Base-by-base conservation (phyloP, 768 basidiomycete species). In the Tephrocybe sp. region DNA sequence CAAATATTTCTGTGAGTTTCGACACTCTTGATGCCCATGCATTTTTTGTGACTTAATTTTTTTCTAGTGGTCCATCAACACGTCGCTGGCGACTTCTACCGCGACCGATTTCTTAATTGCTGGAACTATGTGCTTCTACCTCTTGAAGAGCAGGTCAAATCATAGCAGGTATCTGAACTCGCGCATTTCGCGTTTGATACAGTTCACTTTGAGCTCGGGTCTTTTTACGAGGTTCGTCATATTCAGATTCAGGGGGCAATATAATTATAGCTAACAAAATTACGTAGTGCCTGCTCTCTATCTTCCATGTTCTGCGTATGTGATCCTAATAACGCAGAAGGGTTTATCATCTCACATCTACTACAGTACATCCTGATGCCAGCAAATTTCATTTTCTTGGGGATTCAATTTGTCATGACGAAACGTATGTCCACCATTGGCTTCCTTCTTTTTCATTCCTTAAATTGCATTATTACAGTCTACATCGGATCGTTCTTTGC, bases 401-500 rank as follows among this genome's bases (percentile, higher is more conserved):
- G 64, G 1, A 54, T 78, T 9, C 66, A 72, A 45, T 75, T 73
- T 48, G 55, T 77, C 6, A 61, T 74, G 8, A 77, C 75, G 10
- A 72, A 75, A 56, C 61, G 76, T 76, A 63, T 23, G 70, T 61
- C 8, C 34, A 4, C 27, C 22, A 9, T 15, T 31, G 27, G 15
- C 4, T 43, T 43, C n/a, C 34, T 4, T 31, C 8, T 33, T 12
- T 25, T 49, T 2, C 11, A 53, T 18, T 36, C 46, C 12, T 42
- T 25, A 24, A n/a, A 13, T 37, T 29, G 27, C 18, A 30, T 45
- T 31, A 1, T 16, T 39, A 1, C 49, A 79, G 77, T 79, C 7
- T 78, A 78, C 46, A 67, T 74, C 27, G 71, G 69, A n/a, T 78
- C 76, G 0, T 79, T 73, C 57, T 55, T 75, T 12, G 66, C 71